Evolutionary conservation across 176 grass and related monocot genomes (phyloP), one percentile per base, ranked within the genome.

Genomic region (Phoenix roebelenii): DNA sequence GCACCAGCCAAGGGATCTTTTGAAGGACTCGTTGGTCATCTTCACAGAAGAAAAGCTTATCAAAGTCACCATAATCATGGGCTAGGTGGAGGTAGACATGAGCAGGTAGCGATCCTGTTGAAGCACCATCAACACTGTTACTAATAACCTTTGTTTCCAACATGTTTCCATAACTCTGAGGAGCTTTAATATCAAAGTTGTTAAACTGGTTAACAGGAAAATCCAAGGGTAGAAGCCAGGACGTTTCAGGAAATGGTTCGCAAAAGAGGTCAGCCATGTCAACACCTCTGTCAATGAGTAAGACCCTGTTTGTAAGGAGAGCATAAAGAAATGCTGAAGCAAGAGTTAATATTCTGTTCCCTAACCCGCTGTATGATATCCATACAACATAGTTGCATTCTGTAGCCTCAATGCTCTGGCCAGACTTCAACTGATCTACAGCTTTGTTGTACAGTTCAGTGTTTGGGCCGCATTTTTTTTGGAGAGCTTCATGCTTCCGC

Each of bases 31-130:
- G 17, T 3, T 93, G 88, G 18, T 87, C 80, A 1, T 93, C 81
- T 35, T 93, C 66, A 5, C 88, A 93, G 67, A 81, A 87, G 75
- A 90, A 87, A 50, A 84, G 74, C 74, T 89, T 86, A 74, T 84
- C 90, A 22, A 73, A 51, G 53, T 63, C 66, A 1, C 24, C 63
- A 24, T 78, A 75, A 17, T 7, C 52, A 66, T 78, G 79, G 9
- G 53, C 70, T 7, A 95, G 76, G 67, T 95, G 90, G 30, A 95
- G 76, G 73, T 83, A 89, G 15, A 82, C 77, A 29, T 75, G 78
- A 54, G 70, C 61, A 2, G 66, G 76, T 23, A 60, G 50, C 35
- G 18, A 20, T 49, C 48, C 17, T 5, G 5, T 30, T 5, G 28
- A 30, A 30, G 5, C 28, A 5, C 5, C 28, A 30, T 30, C 28